Percentiles rank a stretch among this genome's conserved stretches.
phyloP scores from a whole-genome alignment of 768 basidiomycete species.

The Podaxis carcinomalis region DNA sequence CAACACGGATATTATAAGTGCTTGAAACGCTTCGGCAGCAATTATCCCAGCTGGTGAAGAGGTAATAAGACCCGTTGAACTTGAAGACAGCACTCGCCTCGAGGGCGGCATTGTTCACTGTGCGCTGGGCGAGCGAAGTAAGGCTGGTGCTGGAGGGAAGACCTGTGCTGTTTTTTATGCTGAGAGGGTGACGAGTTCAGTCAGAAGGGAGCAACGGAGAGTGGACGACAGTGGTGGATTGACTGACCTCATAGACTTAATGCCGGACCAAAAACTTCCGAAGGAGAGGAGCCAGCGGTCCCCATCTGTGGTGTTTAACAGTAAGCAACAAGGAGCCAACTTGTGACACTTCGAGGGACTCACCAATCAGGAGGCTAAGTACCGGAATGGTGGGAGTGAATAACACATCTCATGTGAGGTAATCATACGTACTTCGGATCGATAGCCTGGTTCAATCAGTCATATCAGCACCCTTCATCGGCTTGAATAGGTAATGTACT shows the following conservation, averaged over 20 bases:
- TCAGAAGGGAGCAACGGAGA: not conserved
- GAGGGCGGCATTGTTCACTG: constrained; percentile 40
- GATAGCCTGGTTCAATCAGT: constrained; percentile 34
- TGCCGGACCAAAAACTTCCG: constrained; percentile 58
- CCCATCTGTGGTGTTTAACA: constrained; percentile 22
- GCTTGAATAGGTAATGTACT: constrained; percentile 5
- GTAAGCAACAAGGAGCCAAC: not conserved
- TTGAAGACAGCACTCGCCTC: constrained; percentile 47
- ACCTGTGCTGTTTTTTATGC: constrained; percentile 34
- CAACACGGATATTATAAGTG: constrained; percentile 60
- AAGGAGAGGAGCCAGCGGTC: constrained; percentile 45
- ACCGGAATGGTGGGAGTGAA: not conserved
- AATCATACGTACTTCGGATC: constrained; percentile 41
- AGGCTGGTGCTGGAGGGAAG: constrained; percentile 32
- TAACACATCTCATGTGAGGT: not conserved
- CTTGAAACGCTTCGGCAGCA: constrained; percentile 47
- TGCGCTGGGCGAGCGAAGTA: constrained; percentile 41
- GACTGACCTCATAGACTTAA: constrained; percentile 33
- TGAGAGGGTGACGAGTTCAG: constrained; percentile 8
- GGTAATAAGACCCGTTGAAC: constrained; percentile 42
- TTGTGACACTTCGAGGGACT: not conserved
- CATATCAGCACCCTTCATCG: not conserved
- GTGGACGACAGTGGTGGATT: not conserved
- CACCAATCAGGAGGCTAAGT: constrained; percentile 28
- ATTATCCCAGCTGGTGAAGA: constrained; percentile 53